Percentiles rank a stretch among this genome's conserved stretches.
These are phyloP conservation scores for Heliocybe sulcata DNA, from an alignment of 1,284 basidiomycete species.

Conservation along the genomic window DNA sequence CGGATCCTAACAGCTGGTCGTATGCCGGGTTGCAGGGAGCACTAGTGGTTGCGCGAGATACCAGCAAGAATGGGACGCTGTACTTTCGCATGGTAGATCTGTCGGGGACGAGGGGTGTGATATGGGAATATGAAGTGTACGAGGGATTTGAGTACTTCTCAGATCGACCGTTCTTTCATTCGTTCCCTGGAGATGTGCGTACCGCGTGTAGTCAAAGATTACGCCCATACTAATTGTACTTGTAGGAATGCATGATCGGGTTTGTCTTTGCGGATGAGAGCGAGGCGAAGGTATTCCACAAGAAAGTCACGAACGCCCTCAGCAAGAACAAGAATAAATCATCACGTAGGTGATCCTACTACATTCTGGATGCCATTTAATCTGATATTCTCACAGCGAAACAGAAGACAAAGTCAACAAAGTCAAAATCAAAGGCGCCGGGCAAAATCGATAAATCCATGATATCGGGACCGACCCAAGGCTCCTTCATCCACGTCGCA, in stretches of 20 bases:
- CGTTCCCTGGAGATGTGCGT: conserved; percentile 87
- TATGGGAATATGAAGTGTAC: conserved; percentile 95
- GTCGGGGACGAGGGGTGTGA: conserved; percentile 75
- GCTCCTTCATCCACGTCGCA: conserved; percentile 86
- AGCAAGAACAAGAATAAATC: conserved; percentile 66
- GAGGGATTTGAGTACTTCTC: conserved; percentile 79
- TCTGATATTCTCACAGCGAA: conserved; percentile 17
- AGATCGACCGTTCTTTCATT: conserved; percentile 91
- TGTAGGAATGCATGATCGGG: conserved; percentile 81
- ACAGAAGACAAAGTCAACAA: conserved; percentile 39
- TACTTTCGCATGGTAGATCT: conserved; percentile 80
- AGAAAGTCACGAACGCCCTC: conserved; percentile 62
- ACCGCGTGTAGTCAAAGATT: background rate
- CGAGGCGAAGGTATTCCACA: conserved; percentile 86
- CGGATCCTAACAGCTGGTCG: conserved; percentile 70
- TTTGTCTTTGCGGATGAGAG: conserved; percentile 86
- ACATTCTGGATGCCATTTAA: conserved; percentile 3
- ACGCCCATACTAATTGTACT: background rate
- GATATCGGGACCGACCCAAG: conserved; percentile 77
- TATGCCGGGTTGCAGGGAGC: conserved; percentile 85
- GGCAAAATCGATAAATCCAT: conserved; percentile 86
- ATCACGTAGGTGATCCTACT: conserved; percentile 35
- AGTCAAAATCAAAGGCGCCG: conserved; percentile 47
- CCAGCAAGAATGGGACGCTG: conserved; percentile 41
- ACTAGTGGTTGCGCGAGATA: conserved; percentile 66